Evolutionary conservation across 495 filamentous ascomycete species (phyloP), one percentile per base, ranked within the genome.

Genomic region (Neurospora sp.): DNA sequence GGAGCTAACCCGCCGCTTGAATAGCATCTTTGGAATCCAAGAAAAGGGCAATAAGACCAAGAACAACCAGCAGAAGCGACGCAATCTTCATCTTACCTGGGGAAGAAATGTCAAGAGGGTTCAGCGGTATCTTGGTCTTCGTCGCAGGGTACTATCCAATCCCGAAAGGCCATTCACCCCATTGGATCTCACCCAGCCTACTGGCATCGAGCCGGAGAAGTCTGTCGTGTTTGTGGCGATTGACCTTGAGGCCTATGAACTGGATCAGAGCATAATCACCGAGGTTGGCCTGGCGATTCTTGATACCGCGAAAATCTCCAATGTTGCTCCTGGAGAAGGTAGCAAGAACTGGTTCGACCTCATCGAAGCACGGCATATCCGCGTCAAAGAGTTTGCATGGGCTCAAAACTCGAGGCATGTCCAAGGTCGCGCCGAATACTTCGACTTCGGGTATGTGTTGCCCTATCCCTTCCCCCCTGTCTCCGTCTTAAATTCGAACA

Each of bases 271-370:
- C 65, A 76, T 85, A 2, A 83, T 98, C 73, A 97, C 94, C 4
- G 96, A 99, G 79, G 85, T 99, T 70, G 96, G 96, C 41, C 85
- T 99, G 68, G 90, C 93, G 9, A 89, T 87, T 10, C 88, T 99
- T 27, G 96, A 99, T 81, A 93, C 91, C 4, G 74, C 81, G 10
- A 87, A 91, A 31, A 76, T 82, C 9, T 72, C 81, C 87, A 40
- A 74, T 75, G 20, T 89, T 35, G 75, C 88, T 3, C 92, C 92
- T 27, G 91, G 92, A 12, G 74, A 84, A 12, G 77, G 81, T 41
- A 91, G 89, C 4, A 73, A 81, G 61, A 84, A 89, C 72, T 94
- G 94, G 95, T 83, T 86, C 10, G 75, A 82, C 1, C 78, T 84
- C 35, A 90, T 98, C 74, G 82, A 85, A 45, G 87, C 88, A 18